phyloP scores from a whole-genome alignment of 257 asterid species.

The Penstemon newberryi region DNA sequence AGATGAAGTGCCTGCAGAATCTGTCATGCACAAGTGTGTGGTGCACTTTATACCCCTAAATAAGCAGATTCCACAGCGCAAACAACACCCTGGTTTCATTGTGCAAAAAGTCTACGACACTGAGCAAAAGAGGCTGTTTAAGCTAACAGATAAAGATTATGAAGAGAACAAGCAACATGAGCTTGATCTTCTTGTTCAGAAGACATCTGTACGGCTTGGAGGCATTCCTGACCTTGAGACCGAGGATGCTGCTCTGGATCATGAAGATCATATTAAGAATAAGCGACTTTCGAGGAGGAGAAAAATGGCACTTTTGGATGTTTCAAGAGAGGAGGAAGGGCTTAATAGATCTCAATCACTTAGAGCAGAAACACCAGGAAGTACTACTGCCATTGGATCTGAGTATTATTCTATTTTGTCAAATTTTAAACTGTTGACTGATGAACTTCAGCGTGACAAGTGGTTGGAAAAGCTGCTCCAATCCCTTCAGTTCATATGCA shows the following conservation, averaged over 20 bases:
- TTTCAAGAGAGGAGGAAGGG: constrained; percentile 63
- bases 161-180: constrained; percentile 74
- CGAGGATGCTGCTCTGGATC: constrained; percentile 46
- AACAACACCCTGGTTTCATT: constrained; percentile 81
- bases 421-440: constrained; percentile 49
- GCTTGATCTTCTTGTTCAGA: constrained; percentile 71
- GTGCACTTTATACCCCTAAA: constrained; percentile 75
- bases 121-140: constrained; percentile 60
- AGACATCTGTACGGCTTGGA: constrained; percentile 65
- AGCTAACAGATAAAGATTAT: constrained; percentile 72
- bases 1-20: constrained; percentile 86
- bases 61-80: constrained; percentile 71
- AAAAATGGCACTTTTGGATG: constrained; percentile 63
- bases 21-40: constrained; percentile 87
- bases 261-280: constrained; percentile 57
- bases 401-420: constrained; percentile 51
- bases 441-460: constrained; percentile 66
- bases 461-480: constrained; percentile 81
- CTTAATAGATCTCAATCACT: constrained; percentile 41
- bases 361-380: constrained; percentile 70
- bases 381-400: constrained; percentile 45
- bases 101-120: constrained; percentile 84
- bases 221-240: constrained; percentile 74
- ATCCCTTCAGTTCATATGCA: constrained; percentile 55
- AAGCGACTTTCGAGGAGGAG: constrained; percentile 59